phyloP scores from a whole-genome alignment of 2,329 filamentous ascomycete genomes.

The Xylaria sp. region DNA sequence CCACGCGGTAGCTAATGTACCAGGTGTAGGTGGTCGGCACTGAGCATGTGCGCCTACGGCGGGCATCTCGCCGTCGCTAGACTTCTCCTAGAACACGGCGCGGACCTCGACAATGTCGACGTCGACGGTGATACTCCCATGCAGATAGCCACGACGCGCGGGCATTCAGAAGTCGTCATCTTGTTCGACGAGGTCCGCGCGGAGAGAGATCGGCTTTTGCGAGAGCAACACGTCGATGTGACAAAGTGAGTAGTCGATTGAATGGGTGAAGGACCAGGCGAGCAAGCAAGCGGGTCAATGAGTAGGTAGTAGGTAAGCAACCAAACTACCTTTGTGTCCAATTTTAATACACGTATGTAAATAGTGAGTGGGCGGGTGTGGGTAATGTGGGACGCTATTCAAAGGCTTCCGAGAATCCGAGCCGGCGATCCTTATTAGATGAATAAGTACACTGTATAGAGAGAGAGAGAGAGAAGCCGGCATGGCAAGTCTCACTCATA shows the following conservation, averaged over 20 bases:
- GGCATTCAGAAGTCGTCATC: constrained; percentile 45
- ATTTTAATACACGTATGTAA: not conserved
- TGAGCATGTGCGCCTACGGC: constrained; percentile 47
- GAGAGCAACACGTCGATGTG: constrained; percentile 33
- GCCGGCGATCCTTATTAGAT: not conserved
- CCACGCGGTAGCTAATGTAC: not conserved
- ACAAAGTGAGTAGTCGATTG: constrained; percentile 21
- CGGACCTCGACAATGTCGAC: constrained; percentile 44
- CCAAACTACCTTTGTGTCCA: not conserved
- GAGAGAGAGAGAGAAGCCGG: not conserved
- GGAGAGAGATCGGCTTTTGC: constrained; percentile 38
- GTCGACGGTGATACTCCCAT: constrained; percentile 46
- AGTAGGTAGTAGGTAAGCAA: not conserved
- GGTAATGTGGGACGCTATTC: not conserved
- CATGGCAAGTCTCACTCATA: not conserved
- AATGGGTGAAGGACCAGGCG: no score
- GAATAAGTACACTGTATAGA: not conserved
- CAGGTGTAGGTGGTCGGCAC: constrained; percentile 40
- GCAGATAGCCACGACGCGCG: constrained; percentile 44
- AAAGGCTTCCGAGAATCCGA: not conserved
- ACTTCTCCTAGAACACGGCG: constrained; percentile 44
- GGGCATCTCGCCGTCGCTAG: constrained; percentile 44
- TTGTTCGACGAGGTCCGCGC: constrained; percentile 43
- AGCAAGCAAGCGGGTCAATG: not conserved
- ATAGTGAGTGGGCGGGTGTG: not conserved